Base-by-base conservation (phyloP, 2,329 filamentous ascomycete species). In the Colletotrichum tropicale region DNA sequence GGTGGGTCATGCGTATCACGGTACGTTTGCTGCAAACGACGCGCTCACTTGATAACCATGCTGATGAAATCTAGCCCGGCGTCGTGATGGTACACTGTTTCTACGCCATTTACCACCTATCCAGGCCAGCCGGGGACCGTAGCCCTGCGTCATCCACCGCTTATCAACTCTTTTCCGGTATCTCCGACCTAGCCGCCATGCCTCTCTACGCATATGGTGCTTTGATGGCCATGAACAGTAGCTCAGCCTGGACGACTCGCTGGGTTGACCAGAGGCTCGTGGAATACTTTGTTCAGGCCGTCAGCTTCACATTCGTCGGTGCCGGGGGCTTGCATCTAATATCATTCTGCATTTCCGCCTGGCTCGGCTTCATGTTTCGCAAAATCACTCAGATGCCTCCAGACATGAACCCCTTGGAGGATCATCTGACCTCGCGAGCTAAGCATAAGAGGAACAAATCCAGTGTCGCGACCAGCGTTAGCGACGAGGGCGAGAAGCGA, bases 331-430 rank as follows among this genome's bases (percentile, higher is more conserved):
- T 98, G 24, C 96, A 98, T 82, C 80, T 94, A 1, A 77, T 95
- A 12, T 95, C 95, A 3, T 84, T 97, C 2, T 84, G 88, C 21
- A 87, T 98, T 43, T 95, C 95, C 7, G 82, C 95, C 36, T 98
- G 94, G 85, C 88, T 98, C 30, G 92, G 92, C 18, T 83, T 94
- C 68, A 91, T 94, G 79, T 98, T 98, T 91, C 91, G 93, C 55
- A 94, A 94, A 81, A 98, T 98, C 80, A 89, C 93, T 7, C 88
- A 89, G 24, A 90, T 98, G 83, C 96, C 96, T 8, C 96, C 96
- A 0, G 96, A 98, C 81, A 95, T 98, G 94, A 98, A 98, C 82
- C 96, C 96, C 3, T 89, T 98, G 16, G 96, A 98, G 82, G 92
- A 94, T 78, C 93, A 96, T 80, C 87, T 98, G 74, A 98, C 96